phyloP scores from a whole-genome alignment of 176 grass and related monocot genomes.

The Paspalum vaginatum region DNA sequence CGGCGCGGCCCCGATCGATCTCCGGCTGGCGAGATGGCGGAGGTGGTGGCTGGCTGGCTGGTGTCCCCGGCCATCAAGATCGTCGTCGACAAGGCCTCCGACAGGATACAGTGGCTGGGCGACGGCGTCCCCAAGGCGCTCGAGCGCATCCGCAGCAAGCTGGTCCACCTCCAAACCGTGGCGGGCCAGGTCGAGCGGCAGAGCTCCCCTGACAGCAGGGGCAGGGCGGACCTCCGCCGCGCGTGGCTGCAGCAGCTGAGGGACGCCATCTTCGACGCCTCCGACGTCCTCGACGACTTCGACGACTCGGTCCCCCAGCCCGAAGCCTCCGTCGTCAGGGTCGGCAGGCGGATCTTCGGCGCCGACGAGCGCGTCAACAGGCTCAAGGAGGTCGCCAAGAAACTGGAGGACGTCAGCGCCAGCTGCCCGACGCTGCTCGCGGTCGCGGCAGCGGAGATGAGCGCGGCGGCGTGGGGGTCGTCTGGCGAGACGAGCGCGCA shows the following conservation, averaged over 20 bases:
- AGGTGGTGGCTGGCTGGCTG: conserved; percentile 43
- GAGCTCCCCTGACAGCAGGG: background rate
- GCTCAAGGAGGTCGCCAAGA: conserved; percentile 42
- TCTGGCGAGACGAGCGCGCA: background rate
- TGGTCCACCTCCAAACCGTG: conserved; percentile 12
- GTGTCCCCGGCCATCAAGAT: conserved; percentile 46
- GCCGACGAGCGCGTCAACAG: conserved; percentile 39
- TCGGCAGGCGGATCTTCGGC: conserved; percentile 19
- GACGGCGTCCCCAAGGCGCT: conserved; percentile 29
- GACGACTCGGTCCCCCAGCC: background rate
- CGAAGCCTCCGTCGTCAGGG: background rate
- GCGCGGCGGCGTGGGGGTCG: background rate
- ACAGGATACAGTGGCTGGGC: conserved; percentile 26
- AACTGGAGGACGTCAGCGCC: background rate
- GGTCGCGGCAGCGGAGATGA: background rate
- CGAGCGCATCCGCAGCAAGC: background rate
- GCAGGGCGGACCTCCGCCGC: background rate
- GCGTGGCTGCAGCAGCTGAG: conserved; percentile 44
- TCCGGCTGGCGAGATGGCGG: conserved; percentile 44
- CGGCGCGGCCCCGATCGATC: background rate
- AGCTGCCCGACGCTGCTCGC: conserved; percentile 4
- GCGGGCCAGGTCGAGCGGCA: conserved; percentile 22
- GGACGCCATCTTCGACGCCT: conserved; percentile 49
- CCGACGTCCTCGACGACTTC: conserved; percentile 56
- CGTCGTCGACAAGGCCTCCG: conserved; percentile 40